phyloP scores from a whole-genome alignment of 2,329 filamentous ascomycete genomes.

The Domatiomyces catenatus region DNA sequence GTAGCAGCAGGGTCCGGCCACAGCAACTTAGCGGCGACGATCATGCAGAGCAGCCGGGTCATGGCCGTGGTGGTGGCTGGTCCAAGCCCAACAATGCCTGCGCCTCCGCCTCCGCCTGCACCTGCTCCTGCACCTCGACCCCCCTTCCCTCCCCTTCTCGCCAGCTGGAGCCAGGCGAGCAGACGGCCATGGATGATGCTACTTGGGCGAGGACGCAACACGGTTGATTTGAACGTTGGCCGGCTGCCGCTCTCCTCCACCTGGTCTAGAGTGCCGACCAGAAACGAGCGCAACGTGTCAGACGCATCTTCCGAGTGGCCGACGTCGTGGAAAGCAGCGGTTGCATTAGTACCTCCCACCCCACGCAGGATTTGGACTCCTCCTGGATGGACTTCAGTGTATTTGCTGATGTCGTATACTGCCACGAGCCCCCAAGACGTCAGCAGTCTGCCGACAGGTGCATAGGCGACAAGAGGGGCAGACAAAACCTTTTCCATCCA shows the following conservation, averaged over 20 bases:
- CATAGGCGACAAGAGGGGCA: not conserved
- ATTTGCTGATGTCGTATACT: conserved; percentile 45
- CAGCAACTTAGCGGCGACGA: not conserved
- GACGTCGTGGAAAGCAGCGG: conserved; percentile 28
- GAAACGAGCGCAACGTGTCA: conserved; percentile 26
- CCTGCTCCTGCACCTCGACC: no score
- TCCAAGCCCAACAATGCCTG: not conserved
- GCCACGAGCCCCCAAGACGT: not conserved
- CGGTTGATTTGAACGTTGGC: not conserved
- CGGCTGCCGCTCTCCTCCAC: conserved; percentile 4
- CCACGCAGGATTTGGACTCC: conserved; percentile 25
- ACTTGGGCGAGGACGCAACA: not conserved
- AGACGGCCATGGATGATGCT: not conserved
- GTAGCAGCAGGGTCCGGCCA: not conserved
- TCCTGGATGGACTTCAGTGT: conserved; percentile 41
- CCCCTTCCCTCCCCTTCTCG: no score
- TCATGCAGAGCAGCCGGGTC: not conserved
- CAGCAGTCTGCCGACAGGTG: not conserved
- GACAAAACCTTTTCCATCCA: conserved; percentile 37
- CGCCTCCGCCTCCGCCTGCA: no score
- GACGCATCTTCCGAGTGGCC: conserved; percentile 33
- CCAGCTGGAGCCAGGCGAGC: no score
- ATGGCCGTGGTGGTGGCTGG: no score
- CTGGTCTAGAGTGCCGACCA: conserved; percentile 24
- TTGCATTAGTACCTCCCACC: conserved; percentile 27